These are phyloP conservation scores for Phytopythium delawarense DNA, from an alignment of 352 stramenopile genomes.

Conservation along the genomic window DNA sequence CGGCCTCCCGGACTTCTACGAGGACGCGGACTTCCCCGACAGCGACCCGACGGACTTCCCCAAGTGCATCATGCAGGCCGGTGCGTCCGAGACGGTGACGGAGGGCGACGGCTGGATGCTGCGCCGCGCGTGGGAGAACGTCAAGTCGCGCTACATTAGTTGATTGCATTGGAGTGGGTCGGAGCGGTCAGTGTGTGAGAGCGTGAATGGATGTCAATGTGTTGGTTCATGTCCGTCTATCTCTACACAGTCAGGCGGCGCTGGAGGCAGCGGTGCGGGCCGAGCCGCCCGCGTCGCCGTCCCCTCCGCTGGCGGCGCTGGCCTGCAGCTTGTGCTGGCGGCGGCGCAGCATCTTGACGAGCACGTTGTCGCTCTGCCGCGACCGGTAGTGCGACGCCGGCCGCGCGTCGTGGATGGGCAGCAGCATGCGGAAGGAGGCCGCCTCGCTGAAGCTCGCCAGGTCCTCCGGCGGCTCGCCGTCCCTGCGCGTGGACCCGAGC, in stretches of 20 bases:
- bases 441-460: slow-evolving; percentile 36
- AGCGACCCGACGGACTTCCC: slow-evolving; percentile 7
- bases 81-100: slow-evolving; percentile 16
- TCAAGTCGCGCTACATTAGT: neutral
- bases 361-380: slow-evolving; percentile 41
- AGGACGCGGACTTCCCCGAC: slow-evolving; percentile 9
- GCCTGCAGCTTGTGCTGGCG: slow-evolving; percentile 18
- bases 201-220: no score
- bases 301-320: neutral
- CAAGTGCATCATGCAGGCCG: slow-evolving; percentile 20
- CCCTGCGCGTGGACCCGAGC: slow-evolving; percentile 24
- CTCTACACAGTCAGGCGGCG: neutral
- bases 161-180: neutral
- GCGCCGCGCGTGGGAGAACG: neutral
- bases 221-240: no score
- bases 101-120: slow-evolving; percentile 21
- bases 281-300: neutral
- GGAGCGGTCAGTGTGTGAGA: no score
- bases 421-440: slow-evolving; percentile 55
- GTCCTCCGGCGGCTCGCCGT: slow-evolving; percentile 29
- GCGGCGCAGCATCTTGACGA: slow-evolving; percentile 52
- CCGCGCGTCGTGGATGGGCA: slow-evolving; percentile 46
- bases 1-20: slow-evolving; percentile 18
- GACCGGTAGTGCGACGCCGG: slow-evolving; percentile 35
- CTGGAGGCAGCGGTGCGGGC: slow-evolving; percentile 3